Base-by-base conservation (phyloP, 2,329 filamentous ascomycete species). In the Penicillium sp. region DNA sequence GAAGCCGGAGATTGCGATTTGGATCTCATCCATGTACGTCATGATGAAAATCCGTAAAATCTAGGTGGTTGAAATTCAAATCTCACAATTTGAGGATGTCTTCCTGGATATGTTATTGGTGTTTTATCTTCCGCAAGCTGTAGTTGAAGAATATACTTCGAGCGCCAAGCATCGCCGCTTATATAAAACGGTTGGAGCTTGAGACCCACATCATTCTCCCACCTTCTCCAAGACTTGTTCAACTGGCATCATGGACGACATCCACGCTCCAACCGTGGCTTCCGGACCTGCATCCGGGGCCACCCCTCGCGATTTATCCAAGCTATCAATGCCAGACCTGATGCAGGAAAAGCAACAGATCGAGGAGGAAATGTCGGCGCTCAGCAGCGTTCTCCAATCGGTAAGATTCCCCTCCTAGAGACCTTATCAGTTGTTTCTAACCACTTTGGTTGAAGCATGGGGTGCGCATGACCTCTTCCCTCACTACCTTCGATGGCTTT, bases 401-500 rank as follows among this genome's bases (percentile, higher is more conserved):
- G 92, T 96, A 77, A 67, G 84, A 72, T 52, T 3, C 7, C 39
- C 43, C 5, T 11, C n/a, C 24, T 18, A n/a, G n/a, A 31, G 10
- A 4, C 14, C 18, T 22, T 13, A 32, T 5, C 44, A 18, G 24
- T 31, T 32, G 16, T 36, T 59, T 58, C 57, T 66, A 44, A 68
- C 42, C 16, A n/a, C n/a, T 47, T 53, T 42, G 27, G 34, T 22
- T 61, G n/a, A 66, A 97, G 92, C 93, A 97, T 79, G 87, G 89
- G 43, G 93, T 96, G 49, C 87, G 89, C 67, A 99, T 99, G 94
- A 87, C 88, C 66, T 97, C 94, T 7, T 82, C 86, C 54, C 84
- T 99, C 38, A 85, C 91, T 22, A 97, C 93, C 13, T 84, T 86
- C 57, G 94, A 97, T 75, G 94, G 94, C 45, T 99, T 91, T 71